Percentiles rank a stretch among this genome's conserved stretches.
phyloP scores from a whole-genome alignment of 2,329 filamentous ascomycete genomes.

The Penicillium sp. region DNA sequence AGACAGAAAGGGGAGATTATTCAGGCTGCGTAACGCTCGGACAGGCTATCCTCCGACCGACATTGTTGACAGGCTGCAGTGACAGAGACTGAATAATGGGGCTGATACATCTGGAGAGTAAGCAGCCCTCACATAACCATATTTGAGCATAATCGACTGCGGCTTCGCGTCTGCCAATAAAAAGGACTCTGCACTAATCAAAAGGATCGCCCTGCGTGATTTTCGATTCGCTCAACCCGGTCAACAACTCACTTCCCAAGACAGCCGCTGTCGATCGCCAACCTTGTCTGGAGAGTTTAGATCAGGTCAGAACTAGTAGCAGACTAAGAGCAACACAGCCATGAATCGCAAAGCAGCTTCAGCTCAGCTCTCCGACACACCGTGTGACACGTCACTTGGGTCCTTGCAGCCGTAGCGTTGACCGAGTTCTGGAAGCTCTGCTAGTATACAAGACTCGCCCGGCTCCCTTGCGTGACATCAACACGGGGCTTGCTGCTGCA shows the following conservation, averaged over 20 bases:
- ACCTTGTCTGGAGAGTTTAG: not conserved
- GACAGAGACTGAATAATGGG: not conserved
- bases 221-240: not conserved
- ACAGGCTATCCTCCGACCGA: not conserved
- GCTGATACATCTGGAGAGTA: not conserved
- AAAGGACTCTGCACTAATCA: not conserved
- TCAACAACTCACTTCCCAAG: not conserved
- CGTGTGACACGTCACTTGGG: constrained; percentile 15
- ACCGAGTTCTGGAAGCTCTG: constrained; percentile 7
- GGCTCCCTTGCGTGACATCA: constrained; percentile 17
- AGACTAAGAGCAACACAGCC: not conserved
- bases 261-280: not conserved
- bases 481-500: not conserved
- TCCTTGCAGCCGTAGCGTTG: constrained; percentile 2
- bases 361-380: not conserved
- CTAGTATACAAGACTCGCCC: not conserved
- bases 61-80: not conserved
- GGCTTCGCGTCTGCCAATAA: not conserved
- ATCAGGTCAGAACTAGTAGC: not conserved
- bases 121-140: not conserved
- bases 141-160: not conserved
- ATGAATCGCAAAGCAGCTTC: not conserved
- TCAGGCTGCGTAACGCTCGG: not conserved
- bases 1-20: not conserved
- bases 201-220: not conserved